Base-by-base conservation (phyloP, 2,329 filamentous ascomycete species). In the Monilinia vaccinii-corymbosi region DNA sequence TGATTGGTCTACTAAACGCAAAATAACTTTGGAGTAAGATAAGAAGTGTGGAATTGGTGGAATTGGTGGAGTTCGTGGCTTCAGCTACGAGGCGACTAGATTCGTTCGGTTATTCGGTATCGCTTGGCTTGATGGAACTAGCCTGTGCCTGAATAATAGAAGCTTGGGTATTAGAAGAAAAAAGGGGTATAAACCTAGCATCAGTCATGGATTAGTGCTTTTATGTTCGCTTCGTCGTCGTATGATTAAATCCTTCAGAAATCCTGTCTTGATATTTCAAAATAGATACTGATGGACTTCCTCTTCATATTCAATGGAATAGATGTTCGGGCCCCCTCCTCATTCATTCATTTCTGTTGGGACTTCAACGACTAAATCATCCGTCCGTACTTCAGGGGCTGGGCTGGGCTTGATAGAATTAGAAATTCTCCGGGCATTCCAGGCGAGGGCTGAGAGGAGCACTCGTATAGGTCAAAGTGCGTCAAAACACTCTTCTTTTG, bases 1-100 rank as follows among this genome's bases (percentile, higher is more conserved):
- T n/a, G n/a, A n/a, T 55, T 55, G 51, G 38, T 23, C 34, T 14
- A 34, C 38, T 55, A 55, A 38, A 28, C 51, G 51, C 51, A 44
- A 55, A 55, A 18, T 5, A 11, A 11, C 34, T 36, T 36, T 10
- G 9, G 14, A 36, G 14, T 14, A 36, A 52, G 51, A 55, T 55
- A 55, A 55, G 38, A 44, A 44, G 23, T 44, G 51, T 53, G 51
- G 25, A 28, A 28, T 28, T 44, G 32, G 51, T 53, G 51, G n/a
- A n/a, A n/a, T n/a, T n/a, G n/a, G n/a, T n/a, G n/a, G n/a, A n/a
- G n/a, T n/a, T n/a, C n/a, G n/a, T n/a, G n/a, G n/a, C n/a, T n/a
- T n/a, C n/a, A n/a, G 51, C 51, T 53, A 44, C 23, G 51, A 32
- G 25, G 18, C 36, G n/a, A 44, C 25, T 32, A 32, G 51, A 55